These are phyloP conservation scores for Camelina sativa DNA, from an alignment of 345 rosid genomes.

Conservation along the genomic window DNA sequence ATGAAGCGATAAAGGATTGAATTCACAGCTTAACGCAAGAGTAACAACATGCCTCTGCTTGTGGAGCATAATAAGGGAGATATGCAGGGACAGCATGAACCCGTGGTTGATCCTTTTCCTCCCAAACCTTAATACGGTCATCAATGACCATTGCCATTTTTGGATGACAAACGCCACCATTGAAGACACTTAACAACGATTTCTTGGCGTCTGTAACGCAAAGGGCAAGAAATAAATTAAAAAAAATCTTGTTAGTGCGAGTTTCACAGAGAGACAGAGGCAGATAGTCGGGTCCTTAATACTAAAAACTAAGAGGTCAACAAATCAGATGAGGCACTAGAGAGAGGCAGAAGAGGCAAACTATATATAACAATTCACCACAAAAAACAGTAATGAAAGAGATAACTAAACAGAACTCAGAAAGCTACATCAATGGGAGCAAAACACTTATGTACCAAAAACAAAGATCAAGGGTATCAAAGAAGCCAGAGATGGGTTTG, in stretches of 20 bases:
- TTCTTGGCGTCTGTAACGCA: slow-evolving; percentile 70
- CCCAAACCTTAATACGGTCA: slow-evolving; percentile 97
- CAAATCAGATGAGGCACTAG: slow-evolving; percentile 22
- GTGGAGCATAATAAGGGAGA: slow-evolving; percentile 96
- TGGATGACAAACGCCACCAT: slow-evolving; percentile 88
- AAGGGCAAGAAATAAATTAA: slow-evolving; percentile 25
- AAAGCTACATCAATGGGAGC: slow-evolving; percentile 17
- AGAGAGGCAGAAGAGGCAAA: slow-evolving; percentile 20
- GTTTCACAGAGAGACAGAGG: slow-evolving; percentile 18
- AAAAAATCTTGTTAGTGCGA: slow-evolving; percentile 18
- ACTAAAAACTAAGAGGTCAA: slow-evolving; percentile 26
- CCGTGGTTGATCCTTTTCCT: slow-evolving; percentile 96
- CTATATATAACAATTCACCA: neutral
- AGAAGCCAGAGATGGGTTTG: slow-evolving; percentile 38
- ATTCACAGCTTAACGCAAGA: slow-evolving; percentile 22
- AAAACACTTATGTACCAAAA: neutral
- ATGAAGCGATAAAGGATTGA: slow-evolving; percentile 11
- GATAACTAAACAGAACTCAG: neutral
- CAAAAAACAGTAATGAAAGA: neutral
- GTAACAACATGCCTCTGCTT: slow-evolving; percentile 75
- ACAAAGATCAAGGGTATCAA: slow-evolving; percentile 21
- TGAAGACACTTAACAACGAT: slow-evolving; percentile 84
- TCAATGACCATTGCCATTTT: slow-evolving; percentile 99
- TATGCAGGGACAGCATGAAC: slow-evolving; percentile 97
- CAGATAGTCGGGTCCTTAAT: slow-evolving; percentile 10